Evolutionary conservation across 176 grass and related monocot genomes (phyloP).

Genomic region (Luzula sylvatica): DNA sequence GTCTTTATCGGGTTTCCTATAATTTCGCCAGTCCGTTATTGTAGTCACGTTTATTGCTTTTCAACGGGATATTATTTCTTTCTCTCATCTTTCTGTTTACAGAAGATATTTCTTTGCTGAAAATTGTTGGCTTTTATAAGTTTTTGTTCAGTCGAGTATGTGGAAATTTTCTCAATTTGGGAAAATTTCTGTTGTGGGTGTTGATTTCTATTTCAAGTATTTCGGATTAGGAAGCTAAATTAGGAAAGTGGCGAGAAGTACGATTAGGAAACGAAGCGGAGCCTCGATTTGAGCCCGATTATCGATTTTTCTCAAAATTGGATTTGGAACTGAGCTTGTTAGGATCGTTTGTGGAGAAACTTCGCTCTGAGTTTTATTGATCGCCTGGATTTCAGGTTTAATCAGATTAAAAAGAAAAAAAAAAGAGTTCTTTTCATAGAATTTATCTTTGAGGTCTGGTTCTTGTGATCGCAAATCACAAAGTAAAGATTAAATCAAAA

Average conservation of each 20-base stretch:
- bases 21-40: background rate
- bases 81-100: background rate
- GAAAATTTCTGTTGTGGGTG: background rate
- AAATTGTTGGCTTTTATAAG: background rate
- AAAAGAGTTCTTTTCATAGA: background rate
- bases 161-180: background rate
- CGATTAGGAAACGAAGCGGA: background rate
- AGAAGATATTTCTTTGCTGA: background rate
- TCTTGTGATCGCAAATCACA: background rate
- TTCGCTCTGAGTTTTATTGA: background rate
- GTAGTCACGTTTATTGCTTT: background rate
- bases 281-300: background rate
- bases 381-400: background rate
- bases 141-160: background rate
- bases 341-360: background rate
- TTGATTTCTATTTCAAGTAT: background rate
- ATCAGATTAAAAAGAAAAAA: background rate
- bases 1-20: background rate
- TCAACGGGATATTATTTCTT: background rate
- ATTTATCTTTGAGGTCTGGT: background rate
- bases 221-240: background rate
- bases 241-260: background rate
- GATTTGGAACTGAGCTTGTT: slow-evolving; percentile 1
- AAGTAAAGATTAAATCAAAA: background rate
- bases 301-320: background rate